phyloP scores from a whole-genome alignment of 768 basidiomycete genomes.

The Amanita phalloides region DNA sequence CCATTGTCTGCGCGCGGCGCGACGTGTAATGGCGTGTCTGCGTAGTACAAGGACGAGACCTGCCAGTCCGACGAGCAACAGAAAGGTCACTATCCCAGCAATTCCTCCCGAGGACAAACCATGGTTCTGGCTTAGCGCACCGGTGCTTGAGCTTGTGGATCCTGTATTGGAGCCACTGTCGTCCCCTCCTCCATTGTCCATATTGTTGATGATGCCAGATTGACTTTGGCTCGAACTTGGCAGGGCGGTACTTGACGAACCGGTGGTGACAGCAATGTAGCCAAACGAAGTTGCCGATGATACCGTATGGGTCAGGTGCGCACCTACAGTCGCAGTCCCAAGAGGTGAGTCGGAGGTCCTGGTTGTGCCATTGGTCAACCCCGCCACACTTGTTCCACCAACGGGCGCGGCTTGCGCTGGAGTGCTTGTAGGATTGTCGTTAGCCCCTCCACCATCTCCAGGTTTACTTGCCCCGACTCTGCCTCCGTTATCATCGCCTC shows the following conservation, averaged over 20 bases:
- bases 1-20: constrained; percentile 37
- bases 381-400: background rate
- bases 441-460: background rate
- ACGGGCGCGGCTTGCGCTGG: background rate
- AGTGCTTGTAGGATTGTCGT: background rate
- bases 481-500: too few species aligned
- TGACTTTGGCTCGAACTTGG: background rate
- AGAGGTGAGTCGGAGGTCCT: background rate
- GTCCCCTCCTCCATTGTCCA: background rate
- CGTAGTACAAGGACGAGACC: constrained; percentile 34
- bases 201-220: background rate
- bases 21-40: constrained; percentile 30
- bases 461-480: constrained; percentile 3
- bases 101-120: constrained; percentile 34
- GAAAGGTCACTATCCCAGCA: constrained; percentile 30
- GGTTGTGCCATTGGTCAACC: background rate
- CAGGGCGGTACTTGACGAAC: background rate
- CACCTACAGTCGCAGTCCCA: background rate
- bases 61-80: constrained; percentile 22
- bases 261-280: background rate
- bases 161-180: background rate
- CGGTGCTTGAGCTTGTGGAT: background rate
- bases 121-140: constrained; percentile 12
- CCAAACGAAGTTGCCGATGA: background rate
- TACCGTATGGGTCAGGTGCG: background rate